Percentiles rank a stretch among this genome's conserved stretches.
Evolutionary conservation across 2,329 filamentous ascomycete genomes (phyloP).

Genomic region (Fusarium chaquense): DNA sequence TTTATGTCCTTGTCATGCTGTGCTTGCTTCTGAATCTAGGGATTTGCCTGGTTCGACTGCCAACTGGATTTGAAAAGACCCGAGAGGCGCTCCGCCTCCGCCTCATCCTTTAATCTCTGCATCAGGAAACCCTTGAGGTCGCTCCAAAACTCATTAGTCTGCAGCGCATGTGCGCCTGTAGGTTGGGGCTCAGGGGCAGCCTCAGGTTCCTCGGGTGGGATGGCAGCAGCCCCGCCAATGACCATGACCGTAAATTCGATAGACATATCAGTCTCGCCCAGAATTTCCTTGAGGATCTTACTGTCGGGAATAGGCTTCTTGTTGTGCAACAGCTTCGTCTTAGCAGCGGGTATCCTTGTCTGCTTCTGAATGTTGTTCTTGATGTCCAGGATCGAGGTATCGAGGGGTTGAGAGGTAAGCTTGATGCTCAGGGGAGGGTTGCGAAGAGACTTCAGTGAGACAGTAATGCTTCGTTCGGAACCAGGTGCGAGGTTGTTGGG

Average conservation of each 20-base stretch:
- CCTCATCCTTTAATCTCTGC: constrained; percentile 80
- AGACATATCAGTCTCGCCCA: constrained; percentile 62
- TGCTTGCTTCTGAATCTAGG: constrained; percentile 30
- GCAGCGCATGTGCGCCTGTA: constrained; percentile 71
- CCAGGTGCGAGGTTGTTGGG: constrained; percentile 62
- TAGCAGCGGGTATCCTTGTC: constrained; percentile 74
- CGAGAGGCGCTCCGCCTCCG: constrained; percentile 72
- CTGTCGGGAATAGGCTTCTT: constrained; percentile 87
- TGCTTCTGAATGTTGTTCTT: constrained; percentile 76
- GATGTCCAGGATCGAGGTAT: constrained; percentile 82
- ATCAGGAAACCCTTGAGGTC: constrained; percentile 85
- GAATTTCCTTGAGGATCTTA: constrained; percentile 80
- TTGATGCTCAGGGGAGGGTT: constrained; percentile 77
- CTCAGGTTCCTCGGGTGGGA: constrained; percentile 56
- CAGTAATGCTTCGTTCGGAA: constrained; percentile 64
- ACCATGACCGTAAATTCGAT: constrained; percentile 91
- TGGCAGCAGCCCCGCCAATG: constrained; percentile 73
- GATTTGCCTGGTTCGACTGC: constrained; percentile 61
- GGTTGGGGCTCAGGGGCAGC: constrained; percentile 45
- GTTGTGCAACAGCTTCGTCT: constrained; percentile 86
- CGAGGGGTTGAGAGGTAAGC: constrained; percentile 71
- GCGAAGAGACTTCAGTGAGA: constrained; percentile 80
- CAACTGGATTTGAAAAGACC: constrained; percentile 78
- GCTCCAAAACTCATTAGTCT: constrained; percentile 83
- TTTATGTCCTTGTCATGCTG: constrained; percentile 27